These are phyloP conservation scores for Amaranthus palmeri DNA, from an alignment of 148 eudicot genomes.

Conservation along the genomic window DNA sequence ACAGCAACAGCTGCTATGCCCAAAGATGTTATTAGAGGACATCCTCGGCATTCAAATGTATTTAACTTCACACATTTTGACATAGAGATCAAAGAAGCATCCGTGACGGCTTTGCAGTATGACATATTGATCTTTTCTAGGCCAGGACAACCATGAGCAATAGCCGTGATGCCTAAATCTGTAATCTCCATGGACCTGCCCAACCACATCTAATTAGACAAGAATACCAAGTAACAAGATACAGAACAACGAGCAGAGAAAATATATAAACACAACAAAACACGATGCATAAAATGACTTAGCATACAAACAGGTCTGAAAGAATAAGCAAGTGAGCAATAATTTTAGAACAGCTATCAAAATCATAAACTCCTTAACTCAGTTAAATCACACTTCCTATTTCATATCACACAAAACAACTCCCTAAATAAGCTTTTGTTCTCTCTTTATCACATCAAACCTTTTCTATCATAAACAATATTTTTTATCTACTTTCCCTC, in stretches of 20 bases:
- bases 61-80: constrained; percentile 68
- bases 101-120: constrained; percentile 64
- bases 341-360: too few species aligned
- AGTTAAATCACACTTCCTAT: too few species aligned
- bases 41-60: constrained; percentile 85
- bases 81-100: constrained; percentile 58
- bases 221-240: neutral
- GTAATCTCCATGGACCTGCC: constrained; percentile 74
- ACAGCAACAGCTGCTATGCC: constrained; percentile 75
- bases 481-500: too few species aligned
- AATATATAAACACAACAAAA: neutral
- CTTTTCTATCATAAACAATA: too few species aligned
- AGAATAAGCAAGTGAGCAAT: neutral
- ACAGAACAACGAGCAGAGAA: neutral
- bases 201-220: constrained; percentile 12
- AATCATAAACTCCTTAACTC: too few species aligned
- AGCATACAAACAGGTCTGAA: neutral
- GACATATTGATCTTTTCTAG: constrained; percentile 71
- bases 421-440: too few species aligned
- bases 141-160: constrained; percentile 64
- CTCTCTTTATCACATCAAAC: too few species aligned
- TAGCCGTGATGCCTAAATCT: constrained; percentile 60
- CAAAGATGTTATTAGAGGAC: constrained; percentile 64
- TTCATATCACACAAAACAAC: too few species aligned
- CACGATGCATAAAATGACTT: neutral